Evolutionary conservation across 805 yeast genomes (phyloP), one percentile per base, ranked within the genome.

Genomic region (Kregervanrija pseudodelftensis): DNA sequence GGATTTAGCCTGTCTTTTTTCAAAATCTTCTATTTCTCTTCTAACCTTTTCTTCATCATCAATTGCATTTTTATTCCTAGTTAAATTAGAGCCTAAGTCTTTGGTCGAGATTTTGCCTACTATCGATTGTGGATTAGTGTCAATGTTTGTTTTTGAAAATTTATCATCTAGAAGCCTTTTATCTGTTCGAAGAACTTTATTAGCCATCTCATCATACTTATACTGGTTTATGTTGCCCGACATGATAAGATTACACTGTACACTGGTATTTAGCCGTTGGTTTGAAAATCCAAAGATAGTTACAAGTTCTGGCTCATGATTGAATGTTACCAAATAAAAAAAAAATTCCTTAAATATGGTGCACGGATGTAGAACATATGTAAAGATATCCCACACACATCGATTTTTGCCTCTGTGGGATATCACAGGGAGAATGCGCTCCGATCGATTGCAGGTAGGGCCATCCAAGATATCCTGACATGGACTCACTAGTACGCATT

Each of bases 131-230:
- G 96, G 96, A 39, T 74, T 78, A 2, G 83, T 79, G 17, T 74
- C 79, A 4, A 76, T 77, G 42, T 71, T 77, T 39, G 55, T 60
- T 12, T 55, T 54, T 8, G 68, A 69, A 40, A 63, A 68, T 37
- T 69, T 58, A 48, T 58, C 63, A 40, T 74, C 72, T 41, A 76
- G 59, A 34, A 78, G 65, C 41, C 80, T 61, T 48, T 72, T 68
- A 58, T 82, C 87, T 49, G 73, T 76, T 49, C 72, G 66, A 30
- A 81, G 70, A 49, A 86, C 91, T 67, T 81, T 81, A 54, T 81
- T 84, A 41, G 95, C 74, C 89, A 86, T 82, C 57, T 77, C 85
- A 59, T 80, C 83, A 53, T 80, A 77, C 51, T 79, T 72, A 61
- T 80, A 81, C 50, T 55, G 59, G 38, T 45, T 45, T 5, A 48